Percentiles rank a stretch among this genome's conserved stretches.
phyloP scores from a whole-genome alignment of 306 rosid genomes.

The Acacia crassicarpa region DNA sequence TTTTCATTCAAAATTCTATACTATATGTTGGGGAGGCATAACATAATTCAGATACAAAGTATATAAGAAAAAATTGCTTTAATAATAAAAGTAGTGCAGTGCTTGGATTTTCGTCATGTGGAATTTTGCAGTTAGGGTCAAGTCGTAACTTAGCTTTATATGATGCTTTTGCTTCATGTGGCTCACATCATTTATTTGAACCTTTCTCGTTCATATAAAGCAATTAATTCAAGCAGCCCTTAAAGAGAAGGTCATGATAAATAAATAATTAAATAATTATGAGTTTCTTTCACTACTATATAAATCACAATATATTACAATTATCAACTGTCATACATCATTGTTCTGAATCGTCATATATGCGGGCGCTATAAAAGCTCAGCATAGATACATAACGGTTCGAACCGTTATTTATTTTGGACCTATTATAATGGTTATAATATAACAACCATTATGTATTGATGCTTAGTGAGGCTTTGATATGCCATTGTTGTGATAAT shows the following conservation, averaged over 20 bases:
- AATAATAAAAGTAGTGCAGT: slow-evolving; percentile 16
- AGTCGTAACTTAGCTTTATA: neutral
- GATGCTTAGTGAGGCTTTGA: too few species aligned
- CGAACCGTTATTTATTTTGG: too few species aligned
- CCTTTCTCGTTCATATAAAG: neutral
- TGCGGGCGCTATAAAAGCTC: too few species aligned
- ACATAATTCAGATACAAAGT: neutral
- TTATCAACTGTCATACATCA: too few species aligned
- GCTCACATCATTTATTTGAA: neutral
- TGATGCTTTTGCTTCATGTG: neutral
- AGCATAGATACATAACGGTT: too few species aligned
- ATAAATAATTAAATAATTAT: neutral
- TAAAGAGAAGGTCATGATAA: neutral
- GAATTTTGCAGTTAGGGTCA: slow-evolving; percentile 24
- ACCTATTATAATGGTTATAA: too few species aligned
- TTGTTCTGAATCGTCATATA: too few species aligned
- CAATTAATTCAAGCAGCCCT: neutral
- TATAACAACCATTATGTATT: too few species aligned
- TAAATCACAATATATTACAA: too few species aligned
- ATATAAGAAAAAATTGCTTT: slow-evolving; percentile 12
- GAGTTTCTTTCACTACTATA: neutral
- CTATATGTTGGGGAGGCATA: neutral
- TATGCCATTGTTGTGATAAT: too few species aligned
- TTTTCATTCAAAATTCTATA: neutral
- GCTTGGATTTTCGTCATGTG: slow-evolving; percentile 24